Evolutionary conservation across 805 yeast genomes (phyloP).

Genomic region (Pichia nakasei): DNA sequence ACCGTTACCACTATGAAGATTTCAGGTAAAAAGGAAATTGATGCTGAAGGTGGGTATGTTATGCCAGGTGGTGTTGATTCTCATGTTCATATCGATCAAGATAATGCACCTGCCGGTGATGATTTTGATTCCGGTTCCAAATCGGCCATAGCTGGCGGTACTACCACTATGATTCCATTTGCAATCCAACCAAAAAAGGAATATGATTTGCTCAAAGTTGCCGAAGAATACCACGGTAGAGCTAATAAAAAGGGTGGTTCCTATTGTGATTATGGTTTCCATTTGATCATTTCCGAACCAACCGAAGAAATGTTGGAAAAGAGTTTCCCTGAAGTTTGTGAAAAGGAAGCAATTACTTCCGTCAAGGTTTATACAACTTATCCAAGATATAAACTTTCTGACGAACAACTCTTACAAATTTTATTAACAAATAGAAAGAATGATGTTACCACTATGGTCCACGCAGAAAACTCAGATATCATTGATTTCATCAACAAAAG

Average conservation of each 20-base stretch:
- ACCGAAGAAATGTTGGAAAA: conserved; percentile 9
- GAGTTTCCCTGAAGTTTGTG: conserved; percentile 26
- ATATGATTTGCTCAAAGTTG: conserved; percentile 20
- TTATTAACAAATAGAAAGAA: conserved; percentile 30
- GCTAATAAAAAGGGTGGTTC: conserved; percentile 9
- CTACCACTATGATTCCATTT: conserved; percentile 36
- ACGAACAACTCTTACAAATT: conserved; percentile 30
- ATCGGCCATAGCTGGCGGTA: conserved; percentile 40
- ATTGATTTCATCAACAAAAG: conserved; percentile 25
- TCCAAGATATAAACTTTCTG: conserved; percentile 32
- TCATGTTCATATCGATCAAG: conserved; percentile 44
- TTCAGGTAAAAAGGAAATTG: conserved; percentile 25
- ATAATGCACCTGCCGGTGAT: conserved; percentile 57
- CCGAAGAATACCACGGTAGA: conserved; percentile 17
- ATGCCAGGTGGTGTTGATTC: conserved; percentile 44
- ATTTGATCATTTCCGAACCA: conserved; percentile 12
- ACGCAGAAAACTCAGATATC: conserved; percentile 41
- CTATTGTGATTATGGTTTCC: conserved; percentile 20
- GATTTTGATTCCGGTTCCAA: conserved; percentile 34
- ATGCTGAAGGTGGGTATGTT: conserved; percentile 36
- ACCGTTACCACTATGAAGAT: conserved; percentile 25
- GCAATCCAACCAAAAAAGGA: conserved; percentile 30
- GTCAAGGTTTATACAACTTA: conserved; percentile 38
- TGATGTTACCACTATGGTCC: conserved; percentile 40
- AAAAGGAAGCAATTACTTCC: conserved; percentile 28